Percentiles rank a stretch among this genome's conserved stretches.
Evolutionary conservation across 2,329 filamentous ascomycete species (phyloP).

Genomic region (Zelopaecilomyces penicillatus): DNA sequence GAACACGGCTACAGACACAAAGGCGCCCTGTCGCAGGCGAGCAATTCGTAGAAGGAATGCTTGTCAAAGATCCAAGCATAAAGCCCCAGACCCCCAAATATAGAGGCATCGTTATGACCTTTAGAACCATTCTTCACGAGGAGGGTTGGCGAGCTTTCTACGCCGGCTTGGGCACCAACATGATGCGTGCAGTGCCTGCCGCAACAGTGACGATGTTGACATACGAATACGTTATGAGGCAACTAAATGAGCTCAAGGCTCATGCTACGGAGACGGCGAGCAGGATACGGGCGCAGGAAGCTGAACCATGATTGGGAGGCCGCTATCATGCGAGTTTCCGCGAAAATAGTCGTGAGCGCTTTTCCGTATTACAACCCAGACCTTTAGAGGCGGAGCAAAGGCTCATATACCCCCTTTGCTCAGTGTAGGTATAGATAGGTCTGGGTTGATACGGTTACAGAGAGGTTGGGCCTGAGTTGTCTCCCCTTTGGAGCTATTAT

Average conservation of each 20-base stretch:
- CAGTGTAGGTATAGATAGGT: conserved; percentile 28
- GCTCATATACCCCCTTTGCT: conserved; percentile 27
- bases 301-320: neutral
- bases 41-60: conserved; percentile 41
- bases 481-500: conserved; percentile 12
- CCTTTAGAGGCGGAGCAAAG: conserved; percentile 1
- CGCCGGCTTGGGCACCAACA: conserved; percentile 92
- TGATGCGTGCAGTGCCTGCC: conserved; percentile 90
- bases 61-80: conserved; percentile 19
- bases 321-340: too few relatives aligned
- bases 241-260: conserved; percentile 36
- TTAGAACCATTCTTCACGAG: conserved; percentile 74
- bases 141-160: conserved; percentile 97
- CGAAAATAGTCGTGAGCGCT: neutral
- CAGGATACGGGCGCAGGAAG: conserved; percentile 12
- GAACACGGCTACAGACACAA: conserved; percentile 90
- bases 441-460: conserved; percentile 17
- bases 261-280: conserved; percentile 25
- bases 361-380: neutral
- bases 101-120: conserved; percentile 71
- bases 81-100: conserved; percentile 46
- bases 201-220: conserved; percentile 97
- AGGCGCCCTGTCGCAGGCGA: conserved; percentile 57
- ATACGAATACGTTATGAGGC: conserved; percentile 69
- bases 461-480: conserved; percentile 8